Percentiles rank a stretch among this genome's conserved stretches.
Evolutionary conservation across 192 early-diverging fungal genomes (phyloP).

Genomic region (Funneliformis mosseae): DNA sequence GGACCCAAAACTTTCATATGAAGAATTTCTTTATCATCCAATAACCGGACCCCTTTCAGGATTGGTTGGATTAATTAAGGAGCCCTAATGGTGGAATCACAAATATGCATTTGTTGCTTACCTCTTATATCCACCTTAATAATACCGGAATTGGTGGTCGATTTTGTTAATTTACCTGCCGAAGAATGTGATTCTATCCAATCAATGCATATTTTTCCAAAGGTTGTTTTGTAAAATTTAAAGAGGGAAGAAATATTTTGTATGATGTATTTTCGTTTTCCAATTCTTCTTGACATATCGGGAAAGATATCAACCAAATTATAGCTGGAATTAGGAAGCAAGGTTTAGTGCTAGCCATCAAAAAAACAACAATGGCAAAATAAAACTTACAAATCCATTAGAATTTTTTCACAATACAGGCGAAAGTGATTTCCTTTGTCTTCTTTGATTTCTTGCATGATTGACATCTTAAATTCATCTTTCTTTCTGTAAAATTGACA

Average conservation of each 20-base stretch:
- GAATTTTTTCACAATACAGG: constrained; percentile 30
- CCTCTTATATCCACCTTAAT: constrained; percentile 17
- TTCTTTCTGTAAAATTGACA: constrained; percentile 15
- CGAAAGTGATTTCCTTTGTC: constrained; percentile 21
- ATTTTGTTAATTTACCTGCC: constrained; percentile 29
- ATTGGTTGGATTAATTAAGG: constrained; percentile 9
- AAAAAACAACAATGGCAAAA: constrained; percentile 7
- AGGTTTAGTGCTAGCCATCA: neutral
- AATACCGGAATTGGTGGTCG: constrained; percentile 12
- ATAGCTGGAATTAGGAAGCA: constrained; percentile 23
- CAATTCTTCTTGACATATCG: constrained; percentile 19
- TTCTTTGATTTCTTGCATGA: constrained; percentile 16
- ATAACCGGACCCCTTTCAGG: neutral
- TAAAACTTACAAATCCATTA: constrained; percentile 34
- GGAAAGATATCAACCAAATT: constrained; percentile 32
- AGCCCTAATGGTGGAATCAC: neutral
- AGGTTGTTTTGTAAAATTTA: constrained; percentile 33
- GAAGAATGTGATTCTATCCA: constrained; percentile 22
- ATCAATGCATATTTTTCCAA: constrained; percentile 18
- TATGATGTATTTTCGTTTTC: constrained; percentile 29
- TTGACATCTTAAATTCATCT: constrained; percentile 25
- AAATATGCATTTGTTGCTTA: constrained; percentile 25
- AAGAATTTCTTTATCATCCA: constrained; percentile 13
- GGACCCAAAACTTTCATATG: constrained; percentile 22
- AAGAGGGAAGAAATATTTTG: constrained; percentile 32